phyloP scores from a whole-genome alignment of 2,329 filamentous ascomycete species.

The Tricladium varicosporioides region DNA sequence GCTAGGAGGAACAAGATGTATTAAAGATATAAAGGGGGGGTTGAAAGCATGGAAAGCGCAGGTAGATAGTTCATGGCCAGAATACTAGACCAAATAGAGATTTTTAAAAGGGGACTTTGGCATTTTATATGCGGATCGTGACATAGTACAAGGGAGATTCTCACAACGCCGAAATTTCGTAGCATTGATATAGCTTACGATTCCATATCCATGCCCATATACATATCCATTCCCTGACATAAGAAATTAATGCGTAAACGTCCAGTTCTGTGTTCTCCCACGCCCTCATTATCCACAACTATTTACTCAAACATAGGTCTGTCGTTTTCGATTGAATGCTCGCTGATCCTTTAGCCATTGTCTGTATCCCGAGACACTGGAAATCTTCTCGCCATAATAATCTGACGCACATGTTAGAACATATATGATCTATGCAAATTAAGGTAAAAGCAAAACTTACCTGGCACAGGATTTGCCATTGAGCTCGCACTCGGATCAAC shows the following conservation, averaged over 20 bases:
- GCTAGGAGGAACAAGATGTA: constrained; percentile 50
- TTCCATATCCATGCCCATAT: too few species aligned
- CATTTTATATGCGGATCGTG: constrained; percentile 4
- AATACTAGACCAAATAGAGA: constrained; percentile 43
- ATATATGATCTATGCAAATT: constrained; percentile 22
- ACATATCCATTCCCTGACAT: constrained; percentile 4
- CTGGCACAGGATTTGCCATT: constrained; percentile 74
- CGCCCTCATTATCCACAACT: not conserved
- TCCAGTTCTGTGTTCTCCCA: not conserved
- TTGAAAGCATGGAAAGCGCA: constrained; percentile 69
- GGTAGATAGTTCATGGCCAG: constrained; percentile 59
- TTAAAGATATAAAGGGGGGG: constrained; percentile 71
- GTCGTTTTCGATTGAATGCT: constrained; percentile 85
- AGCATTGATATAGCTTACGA: constrained; percentile 7
- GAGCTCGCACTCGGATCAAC: constrained; percentile 89
- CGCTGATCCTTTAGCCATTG: constrained; percentile 97
- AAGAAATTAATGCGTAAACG: constrained; percentile 4
- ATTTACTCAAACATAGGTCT: constrained; percentile 27
- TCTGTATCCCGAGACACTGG: constrained; percentile 85
- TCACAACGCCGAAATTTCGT: constrained; percentile 6
- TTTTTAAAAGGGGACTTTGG: constrained; percentile 7
- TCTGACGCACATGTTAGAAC: constrained; percentile 63
- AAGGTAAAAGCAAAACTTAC: constrained; percentile 21
- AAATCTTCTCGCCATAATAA: constrained; percentile 98
- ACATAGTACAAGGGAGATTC: constrained; percentile 9